These are phyloP conservation scores for Polygonum maritimum DNA, from an alignment of 148 eudicot species.

Conservation along the genomic window DNA sequence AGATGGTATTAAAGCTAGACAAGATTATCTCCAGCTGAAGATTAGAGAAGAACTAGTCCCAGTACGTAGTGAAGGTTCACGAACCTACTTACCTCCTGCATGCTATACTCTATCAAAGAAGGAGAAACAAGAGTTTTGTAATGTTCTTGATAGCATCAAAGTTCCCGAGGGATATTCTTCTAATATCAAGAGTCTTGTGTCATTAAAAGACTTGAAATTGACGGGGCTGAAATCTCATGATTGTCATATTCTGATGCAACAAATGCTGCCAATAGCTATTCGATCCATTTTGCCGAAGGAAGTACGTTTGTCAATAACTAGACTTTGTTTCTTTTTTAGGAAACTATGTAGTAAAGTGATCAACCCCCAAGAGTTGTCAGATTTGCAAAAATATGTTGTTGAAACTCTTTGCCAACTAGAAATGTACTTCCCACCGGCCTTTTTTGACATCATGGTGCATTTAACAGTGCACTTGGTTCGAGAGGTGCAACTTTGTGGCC, in stretches of 20 bases:
- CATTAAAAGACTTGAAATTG: background rate
- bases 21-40: background rate
- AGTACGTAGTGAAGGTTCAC: no score
- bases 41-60: background rate
- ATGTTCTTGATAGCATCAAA: conserved; percentile 8
- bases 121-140: background rate
- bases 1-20: background rate
- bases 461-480: no score
- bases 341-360: no score
- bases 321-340: conserved; percentile 4
- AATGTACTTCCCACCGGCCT: no score
- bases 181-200: background rate
- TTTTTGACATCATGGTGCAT: no score
- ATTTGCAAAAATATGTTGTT: no score
- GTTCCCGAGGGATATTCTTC: conserved; percentile 12
- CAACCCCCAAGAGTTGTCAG: no score
- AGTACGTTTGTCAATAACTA: background rate
- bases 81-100: background rate
- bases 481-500: no score
- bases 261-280: conserved; percentile 7
- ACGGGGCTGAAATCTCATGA: conserved; percentile 12
- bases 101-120: background rate
- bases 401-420: no score
- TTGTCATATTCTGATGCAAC: conserved; percentile 13
- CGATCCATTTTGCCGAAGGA: background rate